Base-by-base conservation (phyloP, 805 yeast genomes). In the Wickerhamomyces kurtzmanii region DNA sequence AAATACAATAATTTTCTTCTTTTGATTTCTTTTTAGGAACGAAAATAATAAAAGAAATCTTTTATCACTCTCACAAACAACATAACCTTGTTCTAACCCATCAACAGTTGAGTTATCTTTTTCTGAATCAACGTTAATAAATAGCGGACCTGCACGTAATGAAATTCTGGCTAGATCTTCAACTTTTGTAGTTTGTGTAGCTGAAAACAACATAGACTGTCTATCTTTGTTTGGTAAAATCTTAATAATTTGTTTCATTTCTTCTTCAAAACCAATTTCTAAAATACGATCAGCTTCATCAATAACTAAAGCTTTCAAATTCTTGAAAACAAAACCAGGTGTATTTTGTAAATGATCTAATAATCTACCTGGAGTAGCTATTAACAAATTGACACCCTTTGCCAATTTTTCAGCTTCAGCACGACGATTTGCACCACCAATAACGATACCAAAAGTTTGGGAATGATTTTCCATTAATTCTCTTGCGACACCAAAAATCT, bases 281-380 rank as follows among this genome's bases (percentile, higher is more conserved):
- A 91, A 65, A 43, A 91, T 91, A 59, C 98, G 75, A 55, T 91
- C 99, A 23, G 99, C 99, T 59, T 91, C 99, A 57, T 91, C 99
- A 42, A 91, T 87, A 31, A 93, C 75, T 37, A 91, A 65, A 4
- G 97, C 93, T 58, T 87, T 87, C 55, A 91, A 68, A 59, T 91
- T 91, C 65, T 85, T 86, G 70, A 84, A 91, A 2, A 86, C 81
- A 52, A 89, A 89, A 2, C 96, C 96, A 42, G 70, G 71, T 4
- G 98, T 89, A 55, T 91, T 91, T 57, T 91, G 97, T 48, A 91
- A 67, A 62, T 91, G 98, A 66, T 91, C 99, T 41, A 91, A 68
- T 36, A 91, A 62, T 58, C 99, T 76, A 30, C 99, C 99, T 9
- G 99, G 99, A 1, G 99, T 91, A 16, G 98, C 98, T 51, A 91